phyloP scores from a whole-genome alignment of 2,329 filamentous ascomycete genomes.

The Clonostachys byssicola region DNA sequence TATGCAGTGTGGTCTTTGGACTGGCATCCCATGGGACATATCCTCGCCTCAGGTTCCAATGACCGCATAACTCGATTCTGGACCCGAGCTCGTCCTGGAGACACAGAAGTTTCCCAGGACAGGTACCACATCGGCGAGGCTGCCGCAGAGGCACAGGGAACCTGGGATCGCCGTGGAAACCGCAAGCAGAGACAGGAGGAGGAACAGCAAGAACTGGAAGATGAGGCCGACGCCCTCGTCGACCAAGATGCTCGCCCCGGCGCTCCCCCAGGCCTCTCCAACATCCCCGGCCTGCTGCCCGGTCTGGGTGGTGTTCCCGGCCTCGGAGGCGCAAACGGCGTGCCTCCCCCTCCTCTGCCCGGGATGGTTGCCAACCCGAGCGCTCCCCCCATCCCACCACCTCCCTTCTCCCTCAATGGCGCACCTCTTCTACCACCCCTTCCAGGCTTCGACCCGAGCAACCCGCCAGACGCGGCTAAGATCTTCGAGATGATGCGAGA shows the following conservation, averaged over 20 bases:
- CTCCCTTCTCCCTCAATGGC: slow-evolving; percentile 41
- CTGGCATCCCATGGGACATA: slow-evolving; percentile 95
- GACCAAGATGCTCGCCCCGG: slow-evolving; percentile 68
- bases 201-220: slow-evolving; percentile 89
- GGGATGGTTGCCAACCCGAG: slow-evolving; percentile 25
- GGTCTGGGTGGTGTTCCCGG: slow-evolving; percentile 43
- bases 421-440: slow-evolving; percentile 34
- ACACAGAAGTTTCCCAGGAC: slow-evolving; percentile 81
- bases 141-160: slow-evolving; percentile 91
- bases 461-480: slow-evolving; percentile 57
- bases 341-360: slow-evolving; percentile 37
- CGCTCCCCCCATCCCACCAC: slow-evolving; percentile 36
- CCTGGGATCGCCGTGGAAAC: slow-evolving; percentile 78
- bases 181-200: slow-evolving; percentile 81
- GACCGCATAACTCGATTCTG: slow-evolving; percentile 96
- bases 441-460: slow-evolving; percentile 53
- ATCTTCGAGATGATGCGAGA: slow-evolving; percentile 63
- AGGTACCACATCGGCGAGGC: slow-evolving; percentile 93
- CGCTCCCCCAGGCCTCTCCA: slow-evolving; percentile 37
- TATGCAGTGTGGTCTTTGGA: slow-evolving; percentile 97
- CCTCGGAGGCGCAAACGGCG: slow-evolving; percentile 33
- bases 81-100: slow-evolving; percentile 85
- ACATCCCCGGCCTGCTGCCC: slow-evolving; percentile 57
- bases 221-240: slow-evolving; percentile 87
- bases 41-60: slow-evolving; percentile 92